Conservation (phyloP, 2,329 filamentous ascomycete genomes). For the Penicillium sp. region DNA sequence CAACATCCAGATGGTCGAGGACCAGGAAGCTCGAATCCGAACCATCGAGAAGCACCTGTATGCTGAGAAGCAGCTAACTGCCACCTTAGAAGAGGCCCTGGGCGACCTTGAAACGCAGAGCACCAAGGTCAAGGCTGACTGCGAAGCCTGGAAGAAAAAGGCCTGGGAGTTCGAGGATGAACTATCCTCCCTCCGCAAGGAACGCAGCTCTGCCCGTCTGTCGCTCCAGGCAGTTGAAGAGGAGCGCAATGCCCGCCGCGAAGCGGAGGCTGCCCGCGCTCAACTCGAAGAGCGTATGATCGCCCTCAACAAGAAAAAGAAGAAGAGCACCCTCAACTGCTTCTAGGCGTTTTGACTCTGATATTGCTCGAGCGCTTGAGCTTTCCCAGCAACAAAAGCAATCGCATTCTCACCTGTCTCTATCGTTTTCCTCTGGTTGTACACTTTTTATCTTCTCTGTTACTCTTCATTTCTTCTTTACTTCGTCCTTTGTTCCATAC, state of each 20-base stretch:
- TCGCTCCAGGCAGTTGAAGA: slow-evolving; percentile 90
- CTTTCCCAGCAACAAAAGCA: slow-evolving; percentile 14
- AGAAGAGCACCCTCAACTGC: slow-evolving; percentile 93
- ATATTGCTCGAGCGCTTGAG: slow-evolving; percentile 1
- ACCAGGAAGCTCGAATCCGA: slow-evolving; percentile 90
- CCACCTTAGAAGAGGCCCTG: slow-evolving; percentile 90
- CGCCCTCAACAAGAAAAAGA: slow-evolving; percentile 86
- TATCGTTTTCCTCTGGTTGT: slow-evolving; percentile 15
- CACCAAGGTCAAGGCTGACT: slow-evolving; percentile 86
- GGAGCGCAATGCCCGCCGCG: slow-evolving; percentile 86
- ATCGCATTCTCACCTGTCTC: slow-evolving; percentile 12
- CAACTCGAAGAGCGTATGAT: slow-evolving; percentile 96
- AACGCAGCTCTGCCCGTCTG: slow-evolving; percentile 57
- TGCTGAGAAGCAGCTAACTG: slow-evolving; percentile 93
- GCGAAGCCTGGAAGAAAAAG: slow-evolving; percentile 87
- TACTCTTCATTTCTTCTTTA: slow-evolving; percentile 12
- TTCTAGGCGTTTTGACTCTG: slow-evolving; percentile 60
- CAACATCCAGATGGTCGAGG: slow-evolving; percentile 80
- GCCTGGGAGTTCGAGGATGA: slow-evolving; percentile 70
- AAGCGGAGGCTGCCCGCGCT: slow-evolving; percentile 82
- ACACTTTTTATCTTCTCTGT: slow-evolving; percentile 12
- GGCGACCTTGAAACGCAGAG: slow-evolving; percentile 89
- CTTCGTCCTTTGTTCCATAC: slow-evolving; percentile 6
- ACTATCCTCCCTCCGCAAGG: slow-evolving; percentile 53
- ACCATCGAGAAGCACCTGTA: slow-evolving; percentile 96